A percentile compares a stretch with the other conserved stretches of the same genome.
phyloP scores from a whole-genome alignment of 2,329 filamentous ascomycete genomes.

The Trichoderma gracile region DNA sequence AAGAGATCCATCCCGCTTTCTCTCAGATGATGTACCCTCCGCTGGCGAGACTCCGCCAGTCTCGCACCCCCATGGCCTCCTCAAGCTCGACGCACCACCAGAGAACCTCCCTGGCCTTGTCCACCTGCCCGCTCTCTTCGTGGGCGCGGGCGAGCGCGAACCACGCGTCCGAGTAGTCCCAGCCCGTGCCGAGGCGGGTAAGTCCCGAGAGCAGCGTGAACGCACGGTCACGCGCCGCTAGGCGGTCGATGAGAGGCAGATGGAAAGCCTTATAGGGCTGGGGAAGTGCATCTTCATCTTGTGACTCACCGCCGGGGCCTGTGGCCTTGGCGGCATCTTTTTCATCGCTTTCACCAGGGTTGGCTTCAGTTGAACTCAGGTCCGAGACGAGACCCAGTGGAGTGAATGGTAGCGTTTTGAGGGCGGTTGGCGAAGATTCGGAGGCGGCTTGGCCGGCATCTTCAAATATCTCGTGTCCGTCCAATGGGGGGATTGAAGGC shows the following conservation, averaged over 20 bases:
- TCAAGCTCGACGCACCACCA: conserved; percentile 99
- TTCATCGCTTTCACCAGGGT: conserved; percentile 25
- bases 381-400: conserved; percentile 50
- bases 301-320: conserved; percentile 23
- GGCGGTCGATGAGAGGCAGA: conserved; percentile 72
- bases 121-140: conserved; percentile 79
- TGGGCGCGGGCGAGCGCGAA: conserved; percentile 82
- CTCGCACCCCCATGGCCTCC: conserved; percentile 75
- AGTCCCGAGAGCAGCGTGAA: conserved; percentile 79
- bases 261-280: conserved; percentile 59
- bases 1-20: neutral
- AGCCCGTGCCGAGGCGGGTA: conserved; percentile 81
- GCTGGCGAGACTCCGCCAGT: conserved; percentile 70
- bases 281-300: conserved; percentile 46
- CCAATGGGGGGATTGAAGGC: conserved; percentile 52
- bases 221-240: conserved; percentile 88
- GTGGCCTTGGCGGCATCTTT: conserved; percentile 25
- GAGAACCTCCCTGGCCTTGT: conserved; percentile 87
- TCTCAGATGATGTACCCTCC: conserved; percentile 61
- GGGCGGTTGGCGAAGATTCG: conserved; percentile 12
- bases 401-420: conserved; percentile 42
- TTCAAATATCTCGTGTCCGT: conserved; percentile 26
- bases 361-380: conserved; percentile 30
- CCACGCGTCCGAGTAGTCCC: conserved; percentile 95
- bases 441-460: conserved; percentile 1